Evolutionary conservation across 805 yeast species (phyloP), one percentile per base, ranked within the genome.

Genomic region (Sugiyamaella lignohabitans): DNA sequence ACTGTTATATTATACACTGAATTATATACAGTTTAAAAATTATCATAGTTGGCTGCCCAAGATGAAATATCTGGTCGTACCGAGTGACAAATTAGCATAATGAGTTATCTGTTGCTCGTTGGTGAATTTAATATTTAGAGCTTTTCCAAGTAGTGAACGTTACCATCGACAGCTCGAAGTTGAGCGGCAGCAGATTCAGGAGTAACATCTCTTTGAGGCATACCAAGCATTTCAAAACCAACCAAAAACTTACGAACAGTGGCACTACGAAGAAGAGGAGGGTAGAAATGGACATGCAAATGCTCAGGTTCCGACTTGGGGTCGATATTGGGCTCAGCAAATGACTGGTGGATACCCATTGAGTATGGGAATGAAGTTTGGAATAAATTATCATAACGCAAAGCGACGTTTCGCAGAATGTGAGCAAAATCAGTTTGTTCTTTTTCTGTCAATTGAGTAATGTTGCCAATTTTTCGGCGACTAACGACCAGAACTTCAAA

Each of bases 271-370:
- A 83, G 70, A 53, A 83, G 69, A 5, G 91, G 91, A 38, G 91
- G 89, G 60, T 84, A 83, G 65, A 83, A 83, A 63, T 83, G 87
- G 74, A 83, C 76, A 55, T 82, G 85, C 62, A 84, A 78, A 68
- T 77, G 78, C 53, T 67, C 66, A 16, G 74, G 62, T 3, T 49
- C 55, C 5, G 43, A 47, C 11, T 49, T 46, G 14, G 40, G 56
- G 46, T 71, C 72, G n/a, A 64, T 69, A 1, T 65, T 60, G 11
- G 72, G 63, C 42, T 69, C 67, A 32, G 80, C 68, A 39, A 84
- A 85, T 5, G 87, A 83, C 64, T 84, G 91, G 63, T 83, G 91
- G 16, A 84, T 63, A 14, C 91, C 91, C 89, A 84, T 83, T 0
- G 87, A 82, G 64, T 83, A 84, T 2, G 89, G 89, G 70, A 84